Evolutionary conservation across 805 yeast genomes (phyloP), one percentile per base, ranked within the genome.

Genomic region (Pichia occidentalis): DNA sequence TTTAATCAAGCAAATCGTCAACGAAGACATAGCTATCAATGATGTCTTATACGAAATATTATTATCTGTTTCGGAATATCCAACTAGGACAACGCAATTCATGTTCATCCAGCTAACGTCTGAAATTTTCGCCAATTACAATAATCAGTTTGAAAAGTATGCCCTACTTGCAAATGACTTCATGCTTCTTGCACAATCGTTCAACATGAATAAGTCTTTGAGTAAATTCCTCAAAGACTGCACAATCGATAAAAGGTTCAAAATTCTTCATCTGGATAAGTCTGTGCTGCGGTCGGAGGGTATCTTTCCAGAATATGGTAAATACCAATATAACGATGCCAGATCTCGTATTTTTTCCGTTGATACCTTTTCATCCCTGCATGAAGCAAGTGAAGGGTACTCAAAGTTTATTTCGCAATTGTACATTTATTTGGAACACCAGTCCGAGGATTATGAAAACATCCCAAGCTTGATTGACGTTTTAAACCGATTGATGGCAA

Each of bases 361-460:
- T 16, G 50, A 45, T 12, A 43, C 51, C 3, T 85, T 65, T 60
- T 81, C 83, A 41, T 61, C 86, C 13, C 50, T 85, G 7, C 73
- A 77, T 34, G 95, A 88, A 56, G 82, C 82, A 44, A 64, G 77
- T 18, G 86, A 81, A 52, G 97, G 96, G 1, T 87, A 75, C 57
- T 59, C 94, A 10, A 78, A 76, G 47, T 61, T 84, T 23, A 55
- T 77, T 1, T 67, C 68, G 2, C 74, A 78, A 33, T 44, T 81
- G 10, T 56, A 62, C 37, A 44, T 58, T 3, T 65, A 75, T 1
- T 60, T 71, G 9, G 43, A 37, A 18, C 6, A 16, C 12, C 37
- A 36, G 23, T 49, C 52, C 19, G 64, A 67, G 24, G 60, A 62
- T 3, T 14, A 20, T 4, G 23, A 17, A 4, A 28, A 30, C 13